A percentile compares a stretch with the other conserved stretches of the same genome.
Conservation (phyloP, 306 rosid genomes). For the Fagus crenata region DNA sequence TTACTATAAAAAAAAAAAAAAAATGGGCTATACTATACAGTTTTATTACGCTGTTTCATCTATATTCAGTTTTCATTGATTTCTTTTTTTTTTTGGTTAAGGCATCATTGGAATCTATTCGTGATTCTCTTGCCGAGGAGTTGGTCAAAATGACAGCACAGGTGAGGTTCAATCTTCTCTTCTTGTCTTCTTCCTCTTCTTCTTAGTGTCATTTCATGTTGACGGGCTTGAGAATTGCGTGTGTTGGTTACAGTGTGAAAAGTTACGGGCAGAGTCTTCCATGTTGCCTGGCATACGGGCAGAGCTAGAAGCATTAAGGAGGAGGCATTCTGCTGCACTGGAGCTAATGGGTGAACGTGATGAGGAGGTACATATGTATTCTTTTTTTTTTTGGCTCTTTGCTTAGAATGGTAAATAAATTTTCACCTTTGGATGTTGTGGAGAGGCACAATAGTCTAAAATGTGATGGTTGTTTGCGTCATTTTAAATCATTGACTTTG, state of each 20-base stretch:
- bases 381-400: slow-evolving; percentile 7
- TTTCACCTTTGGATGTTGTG: not conserved
- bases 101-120: slow-evolving; percentile 94
- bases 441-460: not conserved
- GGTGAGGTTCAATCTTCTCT: slow-evolving; percentile 43
- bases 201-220: slow-evolving; percentile 7
- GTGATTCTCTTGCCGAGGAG: slow-evolving; percentile 98
- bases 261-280: slow-evolving; percentile 78
- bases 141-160: slow-evolving; percentile 91
- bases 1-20: too few relatives aligned
- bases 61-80: slow-evolving; percentile 9
- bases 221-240: slow-evolving; percentile 29
- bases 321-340: slow-evolving; percentile 95
- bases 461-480: slow-evolving; percentile 2
- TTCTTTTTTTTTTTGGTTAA: slow-evolving; percentile 34
- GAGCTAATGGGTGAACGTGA: slow-evolving; percentile 99
- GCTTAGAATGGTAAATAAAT: not conserved
- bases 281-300: slow-evolving; percentile 81
- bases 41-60: slow-evolving; percentile 24
- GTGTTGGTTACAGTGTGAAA: slow-evolving; percentile 69
- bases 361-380: slow-evolving; percentile 70
- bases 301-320: slow-evolving; percentile 91
- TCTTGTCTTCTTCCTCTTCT: not conserved
- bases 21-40: not conserved
- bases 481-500: not conserved